A percentile compares a stretch with the other conserved stretches of the same genome.
phyloP scores from a whole-genome alignment of 805 yeast genomes.

The Lachancea cidri region DNA sequence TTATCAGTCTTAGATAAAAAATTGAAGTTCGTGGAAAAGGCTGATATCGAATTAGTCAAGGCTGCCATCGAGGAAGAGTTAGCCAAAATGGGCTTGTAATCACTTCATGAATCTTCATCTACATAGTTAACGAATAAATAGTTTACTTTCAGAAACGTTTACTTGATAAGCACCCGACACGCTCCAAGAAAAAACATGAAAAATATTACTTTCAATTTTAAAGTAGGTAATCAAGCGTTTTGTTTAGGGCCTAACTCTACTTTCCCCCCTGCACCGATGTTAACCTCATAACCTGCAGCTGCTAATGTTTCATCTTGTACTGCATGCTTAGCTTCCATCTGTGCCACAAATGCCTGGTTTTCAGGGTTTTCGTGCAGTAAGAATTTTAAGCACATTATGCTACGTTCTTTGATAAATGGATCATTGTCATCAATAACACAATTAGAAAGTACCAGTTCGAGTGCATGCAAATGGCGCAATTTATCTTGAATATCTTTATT shows the following conservation, averaged over 20 bases:
- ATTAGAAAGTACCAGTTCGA: slow-evolving; percentile 67
- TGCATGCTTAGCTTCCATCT: slow-evolving; percentile 67
- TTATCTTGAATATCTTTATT: slow-evolving; percentile 59
- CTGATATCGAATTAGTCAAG: slow-evolving; percentile 73
- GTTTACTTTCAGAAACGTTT: not conserved
- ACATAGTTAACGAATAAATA: not conserved
- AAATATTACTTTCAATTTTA: no score
- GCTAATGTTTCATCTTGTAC: slow-evolving; percentile 54
- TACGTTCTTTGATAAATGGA: slow-evolving; percentile 80
- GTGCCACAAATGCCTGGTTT: slow-evolving; percentile 74
- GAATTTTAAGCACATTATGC: slow-evolving; percentile 72
- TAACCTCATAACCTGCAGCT: slow-evolving; percentile 74
- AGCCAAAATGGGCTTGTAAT: slow-evolving; percentile 39
- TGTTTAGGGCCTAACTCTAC: slow-evolving; percentile 41
- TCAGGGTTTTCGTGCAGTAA: slow-evolving; percentile 55
- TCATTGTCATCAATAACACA: slow-evolving; percentile 85
- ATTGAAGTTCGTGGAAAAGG: slow-evolving; percentile 61
- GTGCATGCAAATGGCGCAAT: slow-evolving; percentile 59
- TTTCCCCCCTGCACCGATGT: slow-evolving; percentile 61
- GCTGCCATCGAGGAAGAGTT: slow-evolving; percentile 69
- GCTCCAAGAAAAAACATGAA: not conserved
- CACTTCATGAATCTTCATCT: no score
- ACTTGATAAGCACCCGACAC: not conserved
- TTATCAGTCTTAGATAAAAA: slow-evolving; percentile 70
- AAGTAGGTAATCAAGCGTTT: no score